phyloP scores from a whole-genome alignment of 345 rosid species.

The Hevea brasiliensis region DNA sequence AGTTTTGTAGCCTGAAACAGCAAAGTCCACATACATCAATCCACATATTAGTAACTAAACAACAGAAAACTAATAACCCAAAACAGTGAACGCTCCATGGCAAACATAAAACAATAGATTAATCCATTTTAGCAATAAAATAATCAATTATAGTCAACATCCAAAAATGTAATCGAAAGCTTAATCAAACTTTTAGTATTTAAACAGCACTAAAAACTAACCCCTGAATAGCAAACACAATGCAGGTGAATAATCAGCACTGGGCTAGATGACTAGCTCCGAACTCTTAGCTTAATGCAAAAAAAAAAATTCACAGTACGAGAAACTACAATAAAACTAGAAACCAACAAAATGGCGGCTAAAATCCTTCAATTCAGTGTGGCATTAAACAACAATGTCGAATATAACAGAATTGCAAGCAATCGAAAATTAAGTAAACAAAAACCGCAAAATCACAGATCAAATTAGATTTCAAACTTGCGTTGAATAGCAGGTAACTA shows the following conservation, averaged over 20 bases:
- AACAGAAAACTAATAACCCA: not conserved
- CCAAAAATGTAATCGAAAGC: no score
- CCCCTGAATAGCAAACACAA: not conserved
- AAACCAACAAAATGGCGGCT: not conserved
- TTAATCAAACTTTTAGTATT: not conserved
- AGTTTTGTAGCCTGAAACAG: slow-evolving; percentile 86
- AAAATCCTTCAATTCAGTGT: not conserved
- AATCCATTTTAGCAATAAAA: not conserved
- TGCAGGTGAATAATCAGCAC: slow-evolving; percentile 1
- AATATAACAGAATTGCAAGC: not conserved
- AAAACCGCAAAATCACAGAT: not conserved
- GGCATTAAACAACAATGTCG: not conserved
- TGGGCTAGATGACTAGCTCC: not conserved
- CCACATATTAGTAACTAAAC: not conserved
- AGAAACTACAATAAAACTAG: not conserved
- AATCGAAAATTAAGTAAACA: not conserved
- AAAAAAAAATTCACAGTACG: not conserved
- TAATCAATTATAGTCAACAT: not conserved
- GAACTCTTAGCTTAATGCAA: not conserved
- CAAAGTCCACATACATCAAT: slow-evolving; percentile 1
- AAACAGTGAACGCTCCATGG: not conserved
- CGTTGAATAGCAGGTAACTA: not conserved
- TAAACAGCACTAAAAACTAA: not conserved
- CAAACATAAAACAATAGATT: not conserved
- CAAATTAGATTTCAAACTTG: not conserved